These are phyloP conservation scores for Talaromyces sp. DNA, from an alignment of 2,329 filamentous ascomycete species.

Conservation along the genomic window DNA sequence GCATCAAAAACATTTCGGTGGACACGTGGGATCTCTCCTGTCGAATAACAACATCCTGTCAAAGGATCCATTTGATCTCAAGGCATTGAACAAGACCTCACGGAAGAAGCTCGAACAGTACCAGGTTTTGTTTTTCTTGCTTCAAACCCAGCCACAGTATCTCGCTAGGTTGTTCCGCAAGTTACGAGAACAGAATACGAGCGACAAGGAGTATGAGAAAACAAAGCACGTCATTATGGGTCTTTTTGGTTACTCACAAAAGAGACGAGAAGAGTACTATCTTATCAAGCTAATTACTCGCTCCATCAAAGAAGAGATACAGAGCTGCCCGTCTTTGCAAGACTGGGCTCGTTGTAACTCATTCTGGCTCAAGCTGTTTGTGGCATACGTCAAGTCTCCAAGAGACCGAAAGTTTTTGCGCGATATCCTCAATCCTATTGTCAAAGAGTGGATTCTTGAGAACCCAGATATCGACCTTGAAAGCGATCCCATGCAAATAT, in stretches of 20 bases:
- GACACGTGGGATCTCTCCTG: conserved; percentile 76
- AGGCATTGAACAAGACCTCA: conserved; percentile 95
- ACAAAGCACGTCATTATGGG: conserved; percentile 94
- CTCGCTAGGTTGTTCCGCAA: conserved; percentile 81
- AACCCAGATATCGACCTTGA: conserved; percentile 87
- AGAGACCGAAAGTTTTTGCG: conserved; percentile 88
- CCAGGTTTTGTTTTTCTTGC: conserved; percentile 93
- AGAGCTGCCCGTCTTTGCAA: conserved; percentile 65
- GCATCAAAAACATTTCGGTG: conserved; percentile 93
- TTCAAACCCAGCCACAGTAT: conserved; percentile 95
- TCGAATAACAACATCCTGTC: conserved; percentile 85
- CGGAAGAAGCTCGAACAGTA: conserved; percentile 93
- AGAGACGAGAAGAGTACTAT: conserved; percentile 94
- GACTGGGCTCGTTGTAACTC: conserved; percentile 86
- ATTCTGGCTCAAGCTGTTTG: conserved; percentile 85
- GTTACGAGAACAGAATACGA: conserved; percentile 73
- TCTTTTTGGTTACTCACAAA: conserved; percentile 94
- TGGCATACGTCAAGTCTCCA: conserved; percentile 84
- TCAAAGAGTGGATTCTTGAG: conserved; percentile 88
- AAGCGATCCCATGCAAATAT: conserved; percentile 96
- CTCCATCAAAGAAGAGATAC: conserved; percentile 80
- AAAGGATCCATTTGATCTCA: conserved; percentile 89
- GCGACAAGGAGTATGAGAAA: conserved; percentile 88
- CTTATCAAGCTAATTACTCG: conserved; percentile 79
- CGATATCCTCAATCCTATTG: conserved; percentile 75